phyloP scores from a whole-genome alignment of 1,284 basidiomycete genomes.

The Crucibulum cyathiforme region DNA sequence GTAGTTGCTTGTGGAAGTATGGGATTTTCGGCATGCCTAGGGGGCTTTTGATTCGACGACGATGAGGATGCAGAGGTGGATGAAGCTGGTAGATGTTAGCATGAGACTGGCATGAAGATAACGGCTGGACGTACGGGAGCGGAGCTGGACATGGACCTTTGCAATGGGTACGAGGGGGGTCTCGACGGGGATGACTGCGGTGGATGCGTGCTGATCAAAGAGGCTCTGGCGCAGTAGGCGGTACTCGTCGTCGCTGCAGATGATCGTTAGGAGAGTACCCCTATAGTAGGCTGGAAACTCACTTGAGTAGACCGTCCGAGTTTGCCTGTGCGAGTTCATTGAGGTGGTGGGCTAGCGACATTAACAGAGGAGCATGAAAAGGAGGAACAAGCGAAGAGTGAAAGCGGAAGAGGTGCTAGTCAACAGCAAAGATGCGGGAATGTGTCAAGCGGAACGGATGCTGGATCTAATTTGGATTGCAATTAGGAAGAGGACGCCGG shows the following conservation, averaged over 20 bases:
- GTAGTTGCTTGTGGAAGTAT: conserved; percentile 21
- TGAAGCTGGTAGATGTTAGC: not conserved
- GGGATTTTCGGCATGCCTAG: conserved; percentile 12
- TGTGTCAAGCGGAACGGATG: not conserved
- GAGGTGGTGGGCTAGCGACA: conserved; percentile 49
- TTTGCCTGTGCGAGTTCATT: conserved; percentile 50
- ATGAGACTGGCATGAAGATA: not conserved
- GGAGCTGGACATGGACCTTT: conserved; percentile 12
- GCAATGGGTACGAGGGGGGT: conserved; percentile 31
- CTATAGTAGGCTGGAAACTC: conserved; percentile 9
- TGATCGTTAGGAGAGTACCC: conserved; percentile 1
- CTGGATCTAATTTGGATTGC: too few relatives aligned
- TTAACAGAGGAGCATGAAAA: conserved; percentile 25
- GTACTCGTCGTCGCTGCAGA: conserved; percentile 54
- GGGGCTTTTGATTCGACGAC: conserved; percentile 1
- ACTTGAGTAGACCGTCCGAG: conserved; percentile 50
- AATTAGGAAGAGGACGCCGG: too few relatives aligned
- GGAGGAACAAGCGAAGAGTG: not conserved
- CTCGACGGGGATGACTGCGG: conserved; percentile 31
- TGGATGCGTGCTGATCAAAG: conserved; percentile 47
- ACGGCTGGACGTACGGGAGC: not conserved
- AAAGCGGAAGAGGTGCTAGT: not conserved
- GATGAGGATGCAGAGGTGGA: conserved; percentile 1
- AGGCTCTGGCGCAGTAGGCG: conserved; percentile 51
- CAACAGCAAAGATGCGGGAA: not conserved